Evolutionary conservation across 331 rosid species (phyloP).

Genomic region (Saraca asoca): DNA sequence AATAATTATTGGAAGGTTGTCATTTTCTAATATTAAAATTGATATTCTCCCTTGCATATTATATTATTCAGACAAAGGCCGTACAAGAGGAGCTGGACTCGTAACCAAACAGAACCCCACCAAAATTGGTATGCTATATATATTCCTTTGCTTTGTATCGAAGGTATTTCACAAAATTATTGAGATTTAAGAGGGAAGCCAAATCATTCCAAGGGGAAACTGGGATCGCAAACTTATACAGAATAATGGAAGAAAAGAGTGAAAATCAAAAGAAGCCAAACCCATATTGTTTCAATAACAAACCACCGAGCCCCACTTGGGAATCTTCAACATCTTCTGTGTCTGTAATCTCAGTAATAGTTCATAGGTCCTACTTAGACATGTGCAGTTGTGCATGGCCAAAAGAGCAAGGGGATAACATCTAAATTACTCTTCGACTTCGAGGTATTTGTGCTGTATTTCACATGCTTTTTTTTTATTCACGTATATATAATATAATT

Average conservation of each 20-base stretch:
- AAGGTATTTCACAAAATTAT: conserved; percentile 35
- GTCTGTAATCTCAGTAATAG: background rate
- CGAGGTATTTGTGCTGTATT: no score
- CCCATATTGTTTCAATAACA: conserved; percentile 27
- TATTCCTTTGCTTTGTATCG: conserved; percentile 17
- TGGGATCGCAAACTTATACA: conserved; percentile 26
- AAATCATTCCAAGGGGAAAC: background rate
- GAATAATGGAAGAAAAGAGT: conserved; percentile 19
- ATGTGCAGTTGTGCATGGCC: conserved; percentile 23
- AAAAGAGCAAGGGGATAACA: no score
- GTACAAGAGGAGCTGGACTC: conserved; percentile 6
- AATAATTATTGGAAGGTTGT: background rate
- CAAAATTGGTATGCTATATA: background rate
- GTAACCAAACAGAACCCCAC: conserved; percentile 29
- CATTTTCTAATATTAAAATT: conserved; percentile 19
- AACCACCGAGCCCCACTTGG: conserved; percentile 24
- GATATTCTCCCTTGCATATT: background rate
- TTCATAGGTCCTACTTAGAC: conserved; percentile 30
- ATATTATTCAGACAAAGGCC: conserved; percentile 1
- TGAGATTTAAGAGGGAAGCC: conserved; percentile 24
- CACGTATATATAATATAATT: no score
- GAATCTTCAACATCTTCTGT: conserved; percentile 30
- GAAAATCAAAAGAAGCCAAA: conserved; percentile 26
- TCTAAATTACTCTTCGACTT: no score
- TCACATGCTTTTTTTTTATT: no score